A percentile compares a stretch with the other conserved stretches of the same genome.
phyloP scores from a whole-genome alignment of 331 rosid species.

The Pyracantha coccinea region DNA sequence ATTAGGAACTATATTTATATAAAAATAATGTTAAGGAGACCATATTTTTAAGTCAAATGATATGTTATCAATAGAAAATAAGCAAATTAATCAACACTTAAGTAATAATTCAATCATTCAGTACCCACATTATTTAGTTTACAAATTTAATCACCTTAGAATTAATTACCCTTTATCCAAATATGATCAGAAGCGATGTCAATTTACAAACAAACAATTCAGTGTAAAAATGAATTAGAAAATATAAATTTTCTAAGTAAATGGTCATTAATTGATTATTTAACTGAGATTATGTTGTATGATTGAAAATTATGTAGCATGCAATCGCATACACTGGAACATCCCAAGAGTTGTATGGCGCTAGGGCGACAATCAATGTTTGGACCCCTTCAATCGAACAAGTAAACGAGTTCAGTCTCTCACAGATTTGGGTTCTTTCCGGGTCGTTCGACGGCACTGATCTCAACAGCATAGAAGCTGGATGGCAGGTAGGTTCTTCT shows the following conservation, averaged over 20 bases:
- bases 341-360: conserved; percentile 64
- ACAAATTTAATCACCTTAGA: accelerated
- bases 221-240: too few species aligned
- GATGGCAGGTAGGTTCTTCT: conserved; percentile 97
- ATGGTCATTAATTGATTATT: not conserved
- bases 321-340: conserved; percentile 85
- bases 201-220: not conserved
- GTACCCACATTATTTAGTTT: too few species aligned
- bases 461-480: conserved; percentile 98
- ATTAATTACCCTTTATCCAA: too few species aligned
- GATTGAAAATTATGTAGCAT: conserved; percentile 35
- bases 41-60: too few species aligned
- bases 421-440: conserved; percentile 87
- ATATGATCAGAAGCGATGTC: not conserved
- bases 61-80: too few species aligned
- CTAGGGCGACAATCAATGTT: conserved; percentile 83
- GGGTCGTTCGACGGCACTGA: conserved; percentile 95
- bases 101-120: too few species aligned
- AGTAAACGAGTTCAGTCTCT: conserved; percentile 80
- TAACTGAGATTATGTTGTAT: not conserved
- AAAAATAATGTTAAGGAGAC: too few species aligned
- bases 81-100: too few species aligned
- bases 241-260: not conserved
- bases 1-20: too few species aligned
- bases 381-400: conserved; percentile 81